Base-by-base conservation (phyloP, 352 stramenopile genomes). In the Blastocystis sp. region DNA sequence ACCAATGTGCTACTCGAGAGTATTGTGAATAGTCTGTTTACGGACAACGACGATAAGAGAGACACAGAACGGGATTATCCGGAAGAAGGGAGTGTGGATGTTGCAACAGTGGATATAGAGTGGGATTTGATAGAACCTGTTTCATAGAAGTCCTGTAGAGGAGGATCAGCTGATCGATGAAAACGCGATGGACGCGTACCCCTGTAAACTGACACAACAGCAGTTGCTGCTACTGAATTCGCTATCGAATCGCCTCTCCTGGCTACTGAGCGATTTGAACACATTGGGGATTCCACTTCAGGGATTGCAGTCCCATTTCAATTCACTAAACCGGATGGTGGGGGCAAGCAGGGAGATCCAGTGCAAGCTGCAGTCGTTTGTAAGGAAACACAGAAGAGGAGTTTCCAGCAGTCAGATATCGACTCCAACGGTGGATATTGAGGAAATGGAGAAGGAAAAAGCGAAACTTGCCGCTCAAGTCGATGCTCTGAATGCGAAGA, bases 361-460 rank as follows among this genome's bases (percentile, higher is more conserved):
- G n/a, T 78, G 38, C 67, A 57, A 61, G 38, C n/a, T 78, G 34
- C 67, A 78, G 67, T 78, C 67, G 21, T 78, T 57, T 61, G 40
- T 46, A 18, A 32, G 67, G 44, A 78, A 78, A 40, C 67, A 78
- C 34, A 29, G 11, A n/a, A 3, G 11, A n/a, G 48, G 24, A 40
- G 67, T 57, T 21, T n/a, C n/a, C n/a, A n/a, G n/a, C n/a, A n/a
- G n/a, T n/a, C n/a, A n/a, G n/a, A n/a, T n/a, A n/a, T n/a, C n/a
- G n/a, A n/a, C n/a, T n/a, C 34, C 36, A 4, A 32, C 44, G 27
- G 67, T 32, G 38, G 67, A 78, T 51, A 9, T 51, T 8, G 36
- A 78, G 36, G 42, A 9, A 42, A 40, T 42, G 51, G 67, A 78
- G 34, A 56, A 42, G 38, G 67, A 78, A 46, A 48, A 78, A 24